Evolutionary conservation across 2,329 filamentous ascomycete species (phyloP).

Genomic region (Blumeria hordei): DNA sequence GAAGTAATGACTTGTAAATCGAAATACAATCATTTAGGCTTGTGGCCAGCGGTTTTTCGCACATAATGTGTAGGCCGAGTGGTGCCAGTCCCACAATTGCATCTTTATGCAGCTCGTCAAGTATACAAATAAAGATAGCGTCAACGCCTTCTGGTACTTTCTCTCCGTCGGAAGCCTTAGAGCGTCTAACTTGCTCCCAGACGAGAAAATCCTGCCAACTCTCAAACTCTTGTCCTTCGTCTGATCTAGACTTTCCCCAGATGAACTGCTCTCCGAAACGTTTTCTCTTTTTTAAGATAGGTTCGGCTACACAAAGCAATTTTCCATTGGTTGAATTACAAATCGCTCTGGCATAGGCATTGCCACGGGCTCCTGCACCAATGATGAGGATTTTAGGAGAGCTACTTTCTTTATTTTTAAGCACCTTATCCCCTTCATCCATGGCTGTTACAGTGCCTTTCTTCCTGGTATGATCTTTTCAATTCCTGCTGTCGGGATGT

Average conservation of each 20-base stretch:
- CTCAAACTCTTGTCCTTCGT: conserved; percentile 41
- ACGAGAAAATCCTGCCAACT: conserved; percentile 54
- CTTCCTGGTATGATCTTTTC: no score
- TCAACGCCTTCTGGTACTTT: conserved; percentile 20
- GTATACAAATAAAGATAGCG: conserved; percentile 45
- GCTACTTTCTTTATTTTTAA: conserved; percentile 4
- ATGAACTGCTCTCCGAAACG: conserved; percentile 49
- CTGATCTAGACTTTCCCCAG: conserved; percentile 30
- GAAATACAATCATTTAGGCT: conserved; percentile 52
- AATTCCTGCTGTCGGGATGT: no score
- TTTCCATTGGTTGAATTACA: conserved; percentile 37
- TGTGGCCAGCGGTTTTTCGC: conserved; percentile 82
- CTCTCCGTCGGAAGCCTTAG: conserved; percentile 24
- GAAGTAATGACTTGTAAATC: conserved; percentile 37
- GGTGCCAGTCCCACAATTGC: conserved; percentile 52
- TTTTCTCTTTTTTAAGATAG: conserved; percentile 49
- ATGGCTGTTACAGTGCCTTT: no score
- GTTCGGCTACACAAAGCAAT: conserved; percentile 62
- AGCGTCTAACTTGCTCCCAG: conserved; percentile 42
- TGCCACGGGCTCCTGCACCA: conserved; percentile 59
- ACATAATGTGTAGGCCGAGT: conserved; percentile 61
- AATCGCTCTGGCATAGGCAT: conserved; percentile 47
- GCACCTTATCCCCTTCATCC: no score
- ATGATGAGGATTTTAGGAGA: conserved; percentile 52
- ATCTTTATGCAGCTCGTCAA: conserved; percentile 72